Conservation (phyloP, 169 alveolate genomes). For the Babesia divergens region DNA sequence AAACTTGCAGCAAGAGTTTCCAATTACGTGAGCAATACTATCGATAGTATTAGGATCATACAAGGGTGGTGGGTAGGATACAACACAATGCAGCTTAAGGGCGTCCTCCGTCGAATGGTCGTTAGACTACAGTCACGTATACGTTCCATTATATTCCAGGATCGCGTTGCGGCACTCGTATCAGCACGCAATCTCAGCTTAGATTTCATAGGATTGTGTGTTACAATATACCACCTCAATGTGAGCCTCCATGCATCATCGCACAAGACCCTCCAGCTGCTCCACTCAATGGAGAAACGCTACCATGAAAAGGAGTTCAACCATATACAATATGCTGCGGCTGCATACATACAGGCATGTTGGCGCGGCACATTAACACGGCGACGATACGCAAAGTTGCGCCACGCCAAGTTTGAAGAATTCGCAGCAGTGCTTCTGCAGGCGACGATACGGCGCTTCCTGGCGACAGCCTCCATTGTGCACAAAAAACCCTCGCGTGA, state of each 20-base stretch:
- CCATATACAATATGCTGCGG: constrained; percentile 69
- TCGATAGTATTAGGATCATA: neutral
- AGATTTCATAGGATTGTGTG: constrained; percentile 32
- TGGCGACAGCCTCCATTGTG: constrained; percentile 29
- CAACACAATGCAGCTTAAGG: constrained; percentile 2
- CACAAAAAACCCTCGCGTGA: constrained; percentile 11
- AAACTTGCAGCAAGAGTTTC: constrained; percentile 6
- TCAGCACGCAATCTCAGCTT: neutral
- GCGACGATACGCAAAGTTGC: constrained; percentile 6
- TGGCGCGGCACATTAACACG: constrained; percentile 70
- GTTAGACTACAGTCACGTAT: constrained; percentile 41
- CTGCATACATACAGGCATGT: constrained; percentile 68
- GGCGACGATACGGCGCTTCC: constrained; percentile 26
- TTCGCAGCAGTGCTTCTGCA: constrained; percentile 46
- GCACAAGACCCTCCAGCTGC: constrained; percentile 44
- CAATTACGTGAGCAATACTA: neutral
- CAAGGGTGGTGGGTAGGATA: constrained; percentile 54
- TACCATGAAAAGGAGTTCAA: constrained; percentile 66
- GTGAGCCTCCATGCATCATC: constrained; percentile 22
- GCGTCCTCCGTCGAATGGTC: neutral
- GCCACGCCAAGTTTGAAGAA: constrained; percentile 15
- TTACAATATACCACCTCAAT: constrained; percentile 13
- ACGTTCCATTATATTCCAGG: constrained; percentile 13
- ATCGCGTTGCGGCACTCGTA: neutral
- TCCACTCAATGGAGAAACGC: constrained; percentile 43